Percentiles rank a stretch among this genome's conserved stretches.
Conservation (phyloP, 2,329 filamentous ascomycete genomes). For the Diaporthe batatas region DNA sequence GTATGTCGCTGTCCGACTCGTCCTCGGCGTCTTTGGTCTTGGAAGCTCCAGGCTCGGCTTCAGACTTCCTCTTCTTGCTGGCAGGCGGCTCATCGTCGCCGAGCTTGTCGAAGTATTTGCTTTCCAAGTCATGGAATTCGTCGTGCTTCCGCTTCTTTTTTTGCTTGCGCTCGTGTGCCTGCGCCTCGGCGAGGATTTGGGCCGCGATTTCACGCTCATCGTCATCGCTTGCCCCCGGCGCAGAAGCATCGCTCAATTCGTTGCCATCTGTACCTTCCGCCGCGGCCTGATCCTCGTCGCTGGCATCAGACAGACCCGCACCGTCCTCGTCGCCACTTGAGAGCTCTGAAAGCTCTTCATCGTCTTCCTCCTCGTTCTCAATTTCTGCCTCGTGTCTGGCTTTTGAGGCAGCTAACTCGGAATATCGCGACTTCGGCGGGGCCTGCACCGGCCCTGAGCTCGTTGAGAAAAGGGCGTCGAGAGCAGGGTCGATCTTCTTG, state of each 20-base stretch:
- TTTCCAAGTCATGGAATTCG: constrained; percentile 78
- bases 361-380: constrained; percentile 45
- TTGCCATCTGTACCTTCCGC: constrained; percentile 56
- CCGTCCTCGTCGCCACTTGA: constrained; percentile 49
- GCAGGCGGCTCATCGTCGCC: constrained; percentile 68
- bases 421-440: constrained; percentile 61
- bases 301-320: constrained; percentile 52
- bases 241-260: constrained; percentile 52
- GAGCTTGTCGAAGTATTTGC: constrained; percentile 76
- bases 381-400: constrained; percentile 45
- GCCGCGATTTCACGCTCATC: constrained; percentile 53
- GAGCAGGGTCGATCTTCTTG: constrained; percentile 75
- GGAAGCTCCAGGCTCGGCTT: constrained; percentile 63
- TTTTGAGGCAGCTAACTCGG: constrained; percentile 51
- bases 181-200: constrained; percentile 53
- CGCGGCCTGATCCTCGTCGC: constrained; percentile 57
- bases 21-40: constrained; percentile 53
- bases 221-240: constrained; percentile 36
- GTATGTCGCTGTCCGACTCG: constrained; percentile 57
- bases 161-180: constrained; percentile 59
- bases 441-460: constrained; percentile 74
- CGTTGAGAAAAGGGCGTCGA: constrained; percentile 78
- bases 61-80: constrained; percentile 64
- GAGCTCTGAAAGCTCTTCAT: constrained; percentile 42
- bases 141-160: constrained; percentile 76